Evolutionary conservation across 83 land plant species (phyloP), one percentile per base, ranked within the genome.

Genomic region (Picea abies): DNA sequence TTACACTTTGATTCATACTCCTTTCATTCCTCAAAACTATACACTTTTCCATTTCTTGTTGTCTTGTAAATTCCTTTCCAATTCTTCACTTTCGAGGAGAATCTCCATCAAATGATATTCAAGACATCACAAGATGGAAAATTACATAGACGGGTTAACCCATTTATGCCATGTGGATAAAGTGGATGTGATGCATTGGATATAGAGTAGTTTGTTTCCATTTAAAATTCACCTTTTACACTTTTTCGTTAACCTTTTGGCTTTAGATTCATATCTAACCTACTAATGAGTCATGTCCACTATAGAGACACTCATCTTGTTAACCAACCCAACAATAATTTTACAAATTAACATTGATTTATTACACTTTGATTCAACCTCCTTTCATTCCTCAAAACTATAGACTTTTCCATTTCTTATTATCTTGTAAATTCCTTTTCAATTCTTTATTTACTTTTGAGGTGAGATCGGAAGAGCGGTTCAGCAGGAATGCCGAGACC

Each of bases 321-420:
- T 63, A 63, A 93, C 87, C 58, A 91, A 79, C 10, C 97, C 96
- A 29, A 94, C 97, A 41, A 91, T 93, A 35, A 93, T 94, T 15
- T 96, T 88, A 77, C 97, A 93, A 16, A 95, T 94, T 37, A 95
- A 64, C 96, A 91, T 93, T 29, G 94, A 94, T 78, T 83, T 60
- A 37, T 84, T 79, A 0, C 82, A 81, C 35, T 80, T 84, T 82
- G 83, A 88, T 76, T 35, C 73, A 80, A 88, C 88, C 39, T 63
- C 41, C 19, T 35, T 41, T 52, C 29, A 44, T 61, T n/a, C 60
- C 65, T 11, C 79, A 66, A 15, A 29, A 29, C 1, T 29, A 29
- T 1, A 29, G 1, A 29, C 0, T 29, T 29, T 29, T 29, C 0
- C 1, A 29, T 29, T 29, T 0, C 1, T 29, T 29, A 1, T 29